Conservation (phyloP, 176 grass and related monocot species). For the Ensete glaucum region DNA sequence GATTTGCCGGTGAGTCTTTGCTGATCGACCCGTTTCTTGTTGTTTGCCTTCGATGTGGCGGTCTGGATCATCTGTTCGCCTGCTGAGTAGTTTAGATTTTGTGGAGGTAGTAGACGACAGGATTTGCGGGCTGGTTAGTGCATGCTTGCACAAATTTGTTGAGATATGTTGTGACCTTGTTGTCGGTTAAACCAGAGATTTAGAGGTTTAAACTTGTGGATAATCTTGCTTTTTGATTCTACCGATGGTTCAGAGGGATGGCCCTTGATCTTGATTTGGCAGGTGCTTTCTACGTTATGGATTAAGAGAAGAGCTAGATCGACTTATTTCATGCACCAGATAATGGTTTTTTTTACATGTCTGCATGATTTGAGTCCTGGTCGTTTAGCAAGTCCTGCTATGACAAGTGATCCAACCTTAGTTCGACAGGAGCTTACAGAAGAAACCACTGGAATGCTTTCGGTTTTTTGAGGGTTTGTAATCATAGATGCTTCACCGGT, state of each 20-base stretch:
- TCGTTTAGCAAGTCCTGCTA: no score
- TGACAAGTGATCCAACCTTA: no score
- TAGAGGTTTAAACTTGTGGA: not conserved
- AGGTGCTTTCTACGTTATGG: no score
- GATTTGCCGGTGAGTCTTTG: conserved; percentile 9
- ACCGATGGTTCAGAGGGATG: no score
- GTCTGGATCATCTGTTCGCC: no score
- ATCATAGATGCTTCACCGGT: not conserved
- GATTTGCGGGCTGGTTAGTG: not conserved
- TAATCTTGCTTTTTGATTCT: no score
- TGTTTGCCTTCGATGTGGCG: no score
- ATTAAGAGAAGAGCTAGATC: no score
- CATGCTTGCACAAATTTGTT: not conserved
- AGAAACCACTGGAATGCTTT: not conserved
- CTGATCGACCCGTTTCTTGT: not conserved
- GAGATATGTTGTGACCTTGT: not conserved
- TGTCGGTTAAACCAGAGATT: not conserved
- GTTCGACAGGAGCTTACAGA: no score
- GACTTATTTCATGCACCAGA: no score
- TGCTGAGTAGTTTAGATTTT: not conserved
- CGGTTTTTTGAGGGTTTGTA: not conserved
- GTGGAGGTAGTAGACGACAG: not conserved
- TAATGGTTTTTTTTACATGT: no score
- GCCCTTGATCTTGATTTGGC: not conserved
- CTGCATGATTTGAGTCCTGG: no score